These are phyloP conservation scores for Globisporangium cederbergense DNA, from an alignment of 352 stramenopile genomes.

Conservation along the genomic window DNA sequence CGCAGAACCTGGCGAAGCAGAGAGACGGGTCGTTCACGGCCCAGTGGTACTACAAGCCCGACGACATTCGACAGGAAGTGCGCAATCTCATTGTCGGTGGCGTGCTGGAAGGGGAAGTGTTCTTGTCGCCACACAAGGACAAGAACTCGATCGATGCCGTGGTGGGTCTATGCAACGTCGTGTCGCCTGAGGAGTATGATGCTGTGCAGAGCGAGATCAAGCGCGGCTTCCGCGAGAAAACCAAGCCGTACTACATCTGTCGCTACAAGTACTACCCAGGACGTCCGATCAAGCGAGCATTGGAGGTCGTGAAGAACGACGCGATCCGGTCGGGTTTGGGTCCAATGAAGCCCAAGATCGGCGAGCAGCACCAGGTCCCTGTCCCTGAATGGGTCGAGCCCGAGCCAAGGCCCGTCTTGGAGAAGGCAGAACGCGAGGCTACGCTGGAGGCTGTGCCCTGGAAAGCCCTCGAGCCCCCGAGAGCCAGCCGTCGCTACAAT, in stretches of 20 bases:
- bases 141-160: slow-evolving; percentile 81
- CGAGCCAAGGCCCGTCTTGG: neutral
- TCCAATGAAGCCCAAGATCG: slow-evolving; percentile 66
- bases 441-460: slow-evolving; percentile 21
- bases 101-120: slow-evolving; percentile 69
- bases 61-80: slow-evolving; percentile 66
- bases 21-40: slow-evolving; percentile 56
- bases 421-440: neutral
- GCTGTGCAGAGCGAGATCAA: slow-evolving; percentile 72
- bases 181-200: slow-evolving; percentile 66
- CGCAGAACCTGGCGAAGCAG: slow-evolving; percentile 42
- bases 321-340: slow-evolving; percentile 66
- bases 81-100: slow-evolving; percentile 54
- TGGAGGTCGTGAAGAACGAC: slow-evolving; percentile 64
- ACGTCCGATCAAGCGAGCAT: slow-evolving; percentile 55
- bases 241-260: slow-evolving; percentile 64
- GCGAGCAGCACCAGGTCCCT: slow-evolving; percentile 48
- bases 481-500: slow-evolving; percentile 19
- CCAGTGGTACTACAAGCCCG: slow-evolving; percentile 85
- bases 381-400: slow-evolving; percentile 36
- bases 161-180: slow-evolving; percentile 70
- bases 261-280: slow-evolving; percentile 83
- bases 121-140: slow-evolving; percentile 82
- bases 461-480: slow-evolving; percentile 23
- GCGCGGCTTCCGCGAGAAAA: slow-evolving; percentile 64